Conservation (phyloP, 2,329 filamentous ascomycete genomes). For the Cladosporium sp. region DNA sequence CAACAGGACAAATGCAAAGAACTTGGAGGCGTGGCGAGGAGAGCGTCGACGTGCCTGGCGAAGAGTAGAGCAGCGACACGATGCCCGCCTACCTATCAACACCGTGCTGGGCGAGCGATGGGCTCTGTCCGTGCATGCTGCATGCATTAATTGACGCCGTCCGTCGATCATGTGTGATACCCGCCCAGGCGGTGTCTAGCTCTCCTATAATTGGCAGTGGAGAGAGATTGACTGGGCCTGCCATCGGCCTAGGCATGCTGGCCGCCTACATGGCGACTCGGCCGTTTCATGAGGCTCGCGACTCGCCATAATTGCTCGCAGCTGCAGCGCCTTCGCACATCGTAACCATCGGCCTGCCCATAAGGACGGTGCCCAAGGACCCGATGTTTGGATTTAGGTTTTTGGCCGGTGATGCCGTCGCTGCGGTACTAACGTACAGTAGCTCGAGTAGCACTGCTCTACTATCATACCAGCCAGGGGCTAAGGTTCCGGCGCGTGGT, state of each 20-base stretch:
- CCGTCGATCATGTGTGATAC: constrained; percentile 18
- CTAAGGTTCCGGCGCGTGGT: constrained; percentile 14
- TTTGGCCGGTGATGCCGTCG: neutral
- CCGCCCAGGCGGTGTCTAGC: constrained; percentile 15
- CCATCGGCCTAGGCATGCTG: neutral
- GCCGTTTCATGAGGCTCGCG: neutral
- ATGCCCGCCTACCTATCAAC: neutral
- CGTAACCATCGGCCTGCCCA: neutral
- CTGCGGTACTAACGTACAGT: neutral
- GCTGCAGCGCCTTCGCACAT: neutral
- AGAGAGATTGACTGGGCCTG: neutral
- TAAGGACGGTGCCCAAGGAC: neutral
- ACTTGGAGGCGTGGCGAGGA: constrained; percentile 3
- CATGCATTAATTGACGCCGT: constrained; percentile 14
- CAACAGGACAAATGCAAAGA: constrained; percentile 3
- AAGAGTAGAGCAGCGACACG: constrained; percentile 13
- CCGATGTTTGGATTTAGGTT: neutral
- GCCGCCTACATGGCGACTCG: neutral
- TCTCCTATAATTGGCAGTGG: constrained; percentile 14
- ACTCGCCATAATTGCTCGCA: neutral
- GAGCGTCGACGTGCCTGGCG: constrained; percentile 1
- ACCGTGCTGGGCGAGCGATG: constrained; percentile 13
- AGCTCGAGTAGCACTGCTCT: constrained; percentile 1
- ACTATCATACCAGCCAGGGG: constrained; percentile 19
- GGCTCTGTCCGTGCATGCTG: constrained; percentile 17